Base-by-base conservation (phyloP, 345 rosid genomes). In the Anastatica hierochuntica region DNA sequence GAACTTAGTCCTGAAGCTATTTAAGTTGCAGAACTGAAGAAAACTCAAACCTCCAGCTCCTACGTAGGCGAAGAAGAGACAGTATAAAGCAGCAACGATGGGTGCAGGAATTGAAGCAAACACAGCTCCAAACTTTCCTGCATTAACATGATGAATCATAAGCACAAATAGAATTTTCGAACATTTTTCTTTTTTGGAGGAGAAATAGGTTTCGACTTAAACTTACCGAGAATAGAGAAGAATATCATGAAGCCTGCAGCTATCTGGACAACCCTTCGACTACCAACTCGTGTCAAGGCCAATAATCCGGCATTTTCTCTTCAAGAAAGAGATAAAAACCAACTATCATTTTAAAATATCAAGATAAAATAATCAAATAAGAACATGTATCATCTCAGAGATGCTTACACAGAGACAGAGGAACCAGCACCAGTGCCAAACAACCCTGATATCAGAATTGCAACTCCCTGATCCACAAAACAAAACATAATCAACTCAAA, bases 51-150 rank as follows among this genome's bases (percentile, higher is more conserved):
- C 98, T 55, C 75, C 98, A 60, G 86, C 77, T 44, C 98, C 95
- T 10, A 88, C 97, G 33, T 85, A 92, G 3, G 86, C 96, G 52
- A 88, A 92, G 83, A 92, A 92, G 48, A 88, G 72, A 63, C 98
- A 88, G 61, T 92, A 92, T 10, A 92, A 40, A 55, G 94, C 95
- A 33, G 96, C 94, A 53, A 82, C 24, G 13, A 92, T 88, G 17
- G 98, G 84, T 27, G 78, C 79, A 37, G 98, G 98, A 36, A 92
- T 83, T 21, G 98, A n/a, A n/a, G n/a, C n/a, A n/a, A n/a, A n/a
- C n/a, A n/a, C n/a, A n/a, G n/a, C n/a, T n/a, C n/a, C n/a, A 92
- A 92, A 92, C 72, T 92, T 92, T 6, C 98, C 98, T 88, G 77
- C 73, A 71, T n/a, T 52, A 31, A 9, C 50, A 49, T 23, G 24